Conservation (phyloP, 148 eudicot genomes). For the Dysphania ambrosioides region DNA sequence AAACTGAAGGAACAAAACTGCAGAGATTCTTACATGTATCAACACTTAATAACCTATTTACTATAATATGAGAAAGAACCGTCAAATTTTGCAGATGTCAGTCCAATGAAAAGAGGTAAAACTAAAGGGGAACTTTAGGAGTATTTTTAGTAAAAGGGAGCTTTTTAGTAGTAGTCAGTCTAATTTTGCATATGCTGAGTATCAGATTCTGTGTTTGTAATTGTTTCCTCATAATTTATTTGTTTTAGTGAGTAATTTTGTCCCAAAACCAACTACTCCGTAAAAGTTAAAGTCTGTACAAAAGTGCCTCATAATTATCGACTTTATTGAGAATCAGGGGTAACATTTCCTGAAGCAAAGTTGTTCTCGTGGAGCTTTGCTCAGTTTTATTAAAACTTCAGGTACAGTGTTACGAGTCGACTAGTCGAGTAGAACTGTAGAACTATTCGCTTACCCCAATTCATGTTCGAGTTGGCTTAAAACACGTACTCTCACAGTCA, state of each 20-base stretch:
- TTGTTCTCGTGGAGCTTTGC: too few species aligned
- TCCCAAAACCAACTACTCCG: neutral
- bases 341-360: too few species aligned
- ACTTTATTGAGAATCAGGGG: too few species aligned
- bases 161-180: neutral
- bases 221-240: neutral
- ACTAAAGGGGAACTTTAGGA: neutral
- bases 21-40: conserved; percentile 18
- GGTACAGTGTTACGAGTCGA: too few species aligned
- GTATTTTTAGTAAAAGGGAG: neutral
- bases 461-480: too few species aligned
- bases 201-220: neutral
- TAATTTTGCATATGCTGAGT: neutral
- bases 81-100: conserved; percentile 20
- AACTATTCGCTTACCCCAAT: too few species aligned
- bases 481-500: too few species aligned
- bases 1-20: conserved; percentile 18
- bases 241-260: neutral
- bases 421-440: too few species aligned
- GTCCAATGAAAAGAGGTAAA: neutral
- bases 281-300: too few species aligned
- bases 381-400: too few species aligned
- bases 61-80: conserved; percentile 8
- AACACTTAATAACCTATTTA: conserved; percentile 11
- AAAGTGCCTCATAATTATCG: too few species aligned